Evolutionary conservation across 306 rosid species (phyloP).

Genomic region (Castanopsis chinensis): DNA sequence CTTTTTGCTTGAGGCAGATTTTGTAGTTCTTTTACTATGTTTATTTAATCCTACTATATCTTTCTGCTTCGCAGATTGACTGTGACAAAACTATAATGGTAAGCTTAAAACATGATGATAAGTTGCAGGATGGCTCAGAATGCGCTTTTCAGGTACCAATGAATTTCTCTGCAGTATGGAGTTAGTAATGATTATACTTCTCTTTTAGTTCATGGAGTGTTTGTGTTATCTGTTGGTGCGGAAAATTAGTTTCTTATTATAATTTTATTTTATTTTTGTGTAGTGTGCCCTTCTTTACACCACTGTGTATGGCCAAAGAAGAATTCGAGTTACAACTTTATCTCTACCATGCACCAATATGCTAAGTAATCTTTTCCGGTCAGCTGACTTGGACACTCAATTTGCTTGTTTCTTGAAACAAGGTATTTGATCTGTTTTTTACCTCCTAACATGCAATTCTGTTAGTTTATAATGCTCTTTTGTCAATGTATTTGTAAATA

Average conservation of each 20-base stretch:
- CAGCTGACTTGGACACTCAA: constrained; percentile 97
- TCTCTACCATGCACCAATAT: constrained; percentile 95
- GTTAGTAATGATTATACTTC: constrained; percentile 10
- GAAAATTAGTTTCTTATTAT: constrained; percentile 15
- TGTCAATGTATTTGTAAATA: not conserved
- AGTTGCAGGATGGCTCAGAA: constrained; percentile 97
- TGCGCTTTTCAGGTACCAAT: constrained; percentile 87
- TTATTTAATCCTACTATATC: not conserved
- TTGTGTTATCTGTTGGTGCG: not conserved
- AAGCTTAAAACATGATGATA: constrained; percentile 88
- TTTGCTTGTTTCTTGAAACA: constrained; percentile 95
- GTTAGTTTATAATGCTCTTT: not conserved
- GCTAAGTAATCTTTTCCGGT: constrained; percentile 91
- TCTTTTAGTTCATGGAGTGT: constrained; percentile 9
- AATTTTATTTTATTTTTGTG: constrained; percentile 16
- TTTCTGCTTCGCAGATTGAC: constrained; percentile 69
- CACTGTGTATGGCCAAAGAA: constrained; percentile 89
- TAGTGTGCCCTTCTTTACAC: constrained; percentile 99
- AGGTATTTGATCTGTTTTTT: constrained; percentile 49
- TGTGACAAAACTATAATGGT: constrained; percentile 95
- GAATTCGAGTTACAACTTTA: constrained; percentile 83
- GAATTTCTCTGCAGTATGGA: constrained; percentile 19
- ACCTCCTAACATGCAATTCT: not conserved
- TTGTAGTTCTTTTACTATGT: not conserved
- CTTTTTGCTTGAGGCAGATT: not conserved